phyloP scores from a whole-genome alignment of 306 rosid genomes.

The Sophora flavescens region DNA sequence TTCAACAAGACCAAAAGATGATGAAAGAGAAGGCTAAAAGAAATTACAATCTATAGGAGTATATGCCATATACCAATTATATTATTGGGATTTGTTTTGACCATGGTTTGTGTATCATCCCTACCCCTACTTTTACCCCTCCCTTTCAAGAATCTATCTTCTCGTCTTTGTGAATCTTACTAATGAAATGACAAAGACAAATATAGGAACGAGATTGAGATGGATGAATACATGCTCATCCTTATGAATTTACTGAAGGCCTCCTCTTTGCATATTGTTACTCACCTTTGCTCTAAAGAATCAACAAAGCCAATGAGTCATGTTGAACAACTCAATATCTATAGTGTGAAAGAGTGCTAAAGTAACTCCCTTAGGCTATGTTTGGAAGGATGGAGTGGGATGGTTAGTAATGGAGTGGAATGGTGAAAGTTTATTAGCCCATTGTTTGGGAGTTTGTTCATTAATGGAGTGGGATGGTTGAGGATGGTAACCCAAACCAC shows the following conservation, averaged over 20 bases:
- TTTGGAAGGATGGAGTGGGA: too few relatives aligned
- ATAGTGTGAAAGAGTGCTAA: background rate
- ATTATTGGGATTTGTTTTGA: conserved; percentile 62
- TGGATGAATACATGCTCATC: conserved; percentile 48
- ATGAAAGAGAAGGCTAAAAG: conserved; percentile 65
- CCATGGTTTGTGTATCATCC: conserved; percentile 69
- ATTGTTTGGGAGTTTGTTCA: too few relatives aligned
- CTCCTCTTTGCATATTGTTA: conserved; percentile 29
- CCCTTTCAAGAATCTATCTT: conserved; percentile 51
- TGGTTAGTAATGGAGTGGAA: too few relatives aligned
- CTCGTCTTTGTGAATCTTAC: conserved; percentile 54
- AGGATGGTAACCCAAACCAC: too few relatives aligned
- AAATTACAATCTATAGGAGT: conserved; percentile 49
- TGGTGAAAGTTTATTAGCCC: too few relatives aligned
- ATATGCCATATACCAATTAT: conserved; percentile 62
- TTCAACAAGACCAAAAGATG: conserved; percentile 73
- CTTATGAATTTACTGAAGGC: conserved; percentile 28
- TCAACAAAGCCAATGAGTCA: background rate
- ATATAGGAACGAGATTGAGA: conserved; percentile 60
- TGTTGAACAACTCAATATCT: conserved; percentile 15
- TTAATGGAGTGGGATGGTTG: too few relatives aligned
- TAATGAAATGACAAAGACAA: conserved; percentile 59
- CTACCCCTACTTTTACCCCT: conserved; percentile 34
- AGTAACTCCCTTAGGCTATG: background rate
- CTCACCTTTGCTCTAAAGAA: conserved; percentile 10